Base-by-base conservation (phyloP, 2,329 filamentous ascomycete genomes). In the Colletotrichum sp. region DNA sequence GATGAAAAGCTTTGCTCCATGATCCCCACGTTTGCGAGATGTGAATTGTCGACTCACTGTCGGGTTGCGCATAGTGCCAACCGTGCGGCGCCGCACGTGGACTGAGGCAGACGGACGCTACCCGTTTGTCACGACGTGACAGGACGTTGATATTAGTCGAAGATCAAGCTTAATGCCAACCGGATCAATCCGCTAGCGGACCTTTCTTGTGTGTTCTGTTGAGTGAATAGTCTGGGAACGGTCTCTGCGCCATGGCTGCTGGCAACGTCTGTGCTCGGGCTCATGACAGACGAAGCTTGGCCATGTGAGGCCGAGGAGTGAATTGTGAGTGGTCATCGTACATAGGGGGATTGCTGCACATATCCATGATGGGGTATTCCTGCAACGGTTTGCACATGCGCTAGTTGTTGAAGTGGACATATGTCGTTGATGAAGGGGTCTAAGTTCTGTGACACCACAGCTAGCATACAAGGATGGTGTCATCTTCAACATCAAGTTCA, bases 31-130 rank as follows among this genome's bases (percentile, higher is more conserved):
- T 39, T 13, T 32, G 21, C 15, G 28, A 66, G 18, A 21, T 59
- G n/a, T 64, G 74, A 76, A 65, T 7, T n/a, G 49, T 69, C 74
- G 24, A 76, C 74, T 76, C 64, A 76, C 59, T 65, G 64, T 60
- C 15, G 59, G 30, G 69, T 69, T 76, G 71, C 36, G 74, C 44
- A 24, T 74, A 76, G 74, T 69, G 65, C 59, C 55, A 28, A n/a
- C 24, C 66, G 65, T 66, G 71, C 34, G 28, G 12, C 57, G 65
- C 32, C 30, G 65, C 32, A 60, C 24, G 44, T 66, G 59, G 34
- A 36, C 10, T 74, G 64, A 69, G 36, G 28, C 7, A 39, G 9
- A 10, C 21, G 49, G 59, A 65, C 15, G 24, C 26, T 24, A 18
- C 26, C 24, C 15, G 44, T 21, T 18, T 12, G 26, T 32, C 21